Conservation (phyloP, 225 moss, liverwort and hornwort species). For the Thuidium tamariscinum region DNA sequence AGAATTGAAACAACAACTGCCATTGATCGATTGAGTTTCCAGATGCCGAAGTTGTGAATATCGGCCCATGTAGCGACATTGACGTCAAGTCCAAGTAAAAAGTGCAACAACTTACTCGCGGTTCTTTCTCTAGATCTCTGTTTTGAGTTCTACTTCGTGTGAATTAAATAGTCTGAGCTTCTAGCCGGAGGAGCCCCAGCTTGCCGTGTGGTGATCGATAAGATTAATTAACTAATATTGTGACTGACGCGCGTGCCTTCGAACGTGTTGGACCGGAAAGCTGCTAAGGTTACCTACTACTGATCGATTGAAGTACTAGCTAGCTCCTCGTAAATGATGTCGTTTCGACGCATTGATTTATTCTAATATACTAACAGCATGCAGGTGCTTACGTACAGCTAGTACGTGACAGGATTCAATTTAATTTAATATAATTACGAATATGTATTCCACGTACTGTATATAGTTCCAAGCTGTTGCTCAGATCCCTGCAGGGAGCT, state of each 20-base stretch:
- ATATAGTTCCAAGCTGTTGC: background rate
- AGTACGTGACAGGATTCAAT: background rate
- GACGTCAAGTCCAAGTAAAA: background rate
- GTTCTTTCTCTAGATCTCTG: background rate
- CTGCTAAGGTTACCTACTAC: background rate
- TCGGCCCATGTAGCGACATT: too few species aligned
- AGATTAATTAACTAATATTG: background rate
- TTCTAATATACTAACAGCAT: background rate
- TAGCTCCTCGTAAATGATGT: background rate
- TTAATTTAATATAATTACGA: too few species aligned
- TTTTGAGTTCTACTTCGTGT: background rate
- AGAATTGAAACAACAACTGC: too few species aligned
- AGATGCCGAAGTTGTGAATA: background rate
- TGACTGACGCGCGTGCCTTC: background rate
- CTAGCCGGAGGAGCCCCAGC: background rate
- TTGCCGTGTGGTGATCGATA: background rate
- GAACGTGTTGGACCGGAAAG: background rate
- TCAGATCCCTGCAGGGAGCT: background rate
- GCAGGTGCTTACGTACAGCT: background rate
- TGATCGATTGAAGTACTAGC: background rate
- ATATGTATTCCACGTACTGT: too few species aligned
- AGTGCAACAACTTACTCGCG: background rate
- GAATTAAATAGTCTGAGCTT: background rate
- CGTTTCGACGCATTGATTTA: background rate
- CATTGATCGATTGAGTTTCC: too few species aligned